Conservation (phyloP, 371 early-diverging fungal genomes). For the Lichtheimia ramosa region DNA sequence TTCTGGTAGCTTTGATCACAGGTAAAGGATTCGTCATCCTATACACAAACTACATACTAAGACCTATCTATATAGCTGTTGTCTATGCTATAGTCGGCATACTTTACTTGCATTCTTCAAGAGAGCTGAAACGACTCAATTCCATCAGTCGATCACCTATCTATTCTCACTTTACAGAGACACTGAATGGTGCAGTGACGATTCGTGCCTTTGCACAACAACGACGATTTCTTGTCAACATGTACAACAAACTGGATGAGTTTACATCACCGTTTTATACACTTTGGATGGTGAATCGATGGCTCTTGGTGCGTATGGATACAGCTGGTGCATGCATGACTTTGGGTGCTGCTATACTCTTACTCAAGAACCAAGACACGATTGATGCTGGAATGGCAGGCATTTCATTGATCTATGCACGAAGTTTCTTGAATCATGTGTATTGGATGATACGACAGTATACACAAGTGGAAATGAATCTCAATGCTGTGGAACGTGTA, state of each 20-base stretch:
- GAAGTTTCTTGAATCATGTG: conserved; percentile 56
- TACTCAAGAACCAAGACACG: conserved; percentile 46
- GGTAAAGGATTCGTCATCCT: conserved; percentile 17
- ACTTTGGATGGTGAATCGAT: conserved; percentile 85
- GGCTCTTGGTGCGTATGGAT: conserved; percentile 78
- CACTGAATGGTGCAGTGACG: conserved; percentile 60
- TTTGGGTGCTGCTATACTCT: conserved; percentile 63
- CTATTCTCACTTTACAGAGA: conserved; percentile 75
- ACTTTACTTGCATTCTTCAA: conserved; percentile 69
- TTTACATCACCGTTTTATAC: conserved; percentile 77
- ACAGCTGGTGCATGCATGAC: conserved; percentile 69
- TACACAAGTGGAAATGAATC: conserved; percentile 78
- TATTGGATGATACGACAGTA: conserved; percentile 55
- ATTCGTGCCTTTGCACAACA: conserved; percentile 76
- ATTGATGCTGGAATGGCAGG: conserved; percentile 85
- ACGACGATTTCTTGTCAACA: conserved; percentile 54
- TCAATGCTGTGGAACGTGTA: conserved; percentile 86
- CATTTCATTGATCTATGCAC: conserved; percentile 77
- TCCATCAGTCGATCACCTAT: conserved; percentile 76
- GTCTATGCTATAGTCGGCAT: conserved; percentile 43
- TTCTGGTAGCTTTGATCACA: conserved; percentile 30
- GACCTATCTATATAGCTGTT: conserved; percentile 7
- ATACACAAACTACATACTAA: too few relatives aligned
- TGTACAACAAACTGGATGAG: conserved; percentile 58
- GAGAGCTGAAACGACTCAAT: conserved; percentile 81